Evolutionary conservation across 2,329 filamentous ascomycete genomes (phyloP).

Genomic region (Colletotrichum sp.): DNA sequence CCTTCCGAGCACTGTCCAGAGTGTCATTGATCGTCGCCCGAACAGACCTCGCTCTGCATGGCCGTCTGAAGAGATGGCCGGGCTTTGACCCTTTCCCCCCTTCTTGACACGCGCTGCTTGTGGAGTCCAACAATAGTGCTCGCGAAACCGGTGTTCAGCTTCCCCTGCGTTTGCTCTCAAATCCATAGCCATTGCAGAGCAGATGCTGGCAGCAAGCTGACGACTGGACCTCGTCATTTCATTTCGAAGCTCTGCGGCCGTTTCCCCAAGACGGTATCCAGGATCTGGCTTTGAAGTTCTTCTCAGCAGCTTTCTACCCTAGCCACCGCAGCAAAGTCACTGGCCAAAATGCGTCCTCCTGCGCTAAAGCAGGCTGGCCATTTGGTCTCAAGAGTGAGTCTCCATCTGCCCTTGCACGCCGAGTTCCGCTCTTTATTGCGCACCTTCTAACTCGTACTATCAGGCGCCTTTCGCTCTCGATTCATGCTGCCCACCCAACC

Average conservation of each 20-base stretch:
- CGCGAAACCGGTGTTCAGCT: not conserved
- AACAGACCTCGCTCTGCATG: not conserved
- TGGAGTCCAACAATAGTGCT: not conserved
- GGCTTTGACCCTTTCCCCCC: slow-evolving; percentile 11
- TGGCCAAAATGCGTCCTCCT: slow-evolving; percentile 7
- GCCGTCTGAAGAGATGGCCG: slow-evolving; percentile 14
- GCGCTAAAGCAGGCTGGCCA: slow-evolving; percentile 9
- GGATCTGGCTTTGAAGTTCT: not conserved
- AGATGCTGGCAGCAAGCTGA: not conserved
- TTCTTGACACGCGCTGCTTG: slow-evolving; percentile 1
- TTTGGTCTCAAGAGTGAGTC: slow-evolving; percentile 7
- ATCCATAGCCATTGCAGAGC: not conserved
- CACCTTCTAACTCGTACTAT: not conserved
- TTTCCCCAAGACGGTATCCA: not conserved
- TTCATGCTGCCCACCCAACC: slow-evolving; percentile 2
- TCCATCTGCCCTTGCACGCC: not conserved
- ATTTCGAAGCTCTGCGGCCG: not conserved
- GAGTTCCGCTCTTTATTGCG: not conserved
- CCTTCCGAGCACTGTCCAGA: not conserved
- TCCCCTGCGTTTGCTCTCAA: no score
- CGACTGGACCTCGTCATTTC: not conserved
- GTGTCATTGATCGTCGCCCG: not conserved
- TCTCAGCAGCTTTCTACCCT: not conserved
- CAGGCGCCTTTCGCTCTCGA: slow-evolving; percentile 7
- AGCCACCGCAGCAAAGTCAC: not conserved